These are phyloP conservation scores for Sporobolomyces phaffii DNA, from an alignment of 768 basidiomycete species.

Conservation along the genomic window DNA sequence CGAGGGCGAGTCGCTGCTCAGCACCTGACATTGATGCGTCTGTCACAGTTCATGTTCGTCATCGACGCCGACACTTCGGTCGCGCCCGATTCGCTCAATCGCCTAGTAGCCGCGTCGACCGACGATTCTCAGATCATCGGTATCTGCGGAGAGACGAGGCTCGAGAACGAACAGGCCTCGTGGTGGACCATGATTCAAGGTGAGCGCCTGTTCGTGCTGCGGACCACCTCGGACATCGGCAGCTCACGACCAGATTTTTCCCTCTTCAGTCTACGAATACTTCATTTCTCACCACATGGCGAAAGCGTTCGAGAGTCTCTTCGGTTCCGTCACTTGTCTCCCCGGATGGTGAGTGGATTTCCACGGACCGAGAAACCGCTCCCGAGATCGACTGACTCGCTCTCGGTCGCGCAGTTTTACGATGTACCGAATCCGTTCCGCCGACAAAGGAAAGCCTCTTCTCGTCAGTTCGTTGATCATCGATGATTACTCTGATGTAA, in stretches of 20 bases:
- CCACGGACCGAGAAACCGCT: no score
- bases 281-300: conserved; percentile 99
- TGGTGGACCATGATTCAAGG: conserved; percentile 99
- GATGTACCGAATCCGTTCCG: conserved; percentile 85
- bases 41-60: conserved; percentile 56
- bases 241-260: no score
- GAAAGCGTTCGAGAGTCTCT: conserved; percentile 93
- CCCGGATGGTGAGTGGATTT: conserved; percentile 63
- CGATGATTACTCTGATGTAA: conserved; percentile 65
- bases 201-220: no score
- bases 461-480: conserved; percentile 80
- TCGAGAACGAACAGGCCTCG: conserved; percentile 90
- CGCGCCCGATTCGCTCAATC: conserved; percentile 81
- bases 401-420: conserved; percentile 97
- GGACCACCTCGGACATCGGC: conserved; percentile 21
- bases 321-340: conserved; percentile 95
- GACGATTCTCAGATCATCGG: conserved; percentile 60
- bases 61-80: conserved; percentile 95
- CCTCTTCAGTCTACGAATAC: conserved; percentile 95
- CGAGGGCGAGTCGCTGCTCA: no score
- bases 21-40: background rate
- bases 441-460: conserved; percentile 84
- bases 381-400: conserved; percentile 65
- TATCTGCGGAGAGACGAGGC: conserved; percentile 88
- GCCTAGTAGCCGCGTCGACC: conserved; percentile 75